These are phyloP conservation scores for Hibiscus tridactylites DNA, from an alignment of 345 rosid species.

Conservation along the genomic window DNA sequence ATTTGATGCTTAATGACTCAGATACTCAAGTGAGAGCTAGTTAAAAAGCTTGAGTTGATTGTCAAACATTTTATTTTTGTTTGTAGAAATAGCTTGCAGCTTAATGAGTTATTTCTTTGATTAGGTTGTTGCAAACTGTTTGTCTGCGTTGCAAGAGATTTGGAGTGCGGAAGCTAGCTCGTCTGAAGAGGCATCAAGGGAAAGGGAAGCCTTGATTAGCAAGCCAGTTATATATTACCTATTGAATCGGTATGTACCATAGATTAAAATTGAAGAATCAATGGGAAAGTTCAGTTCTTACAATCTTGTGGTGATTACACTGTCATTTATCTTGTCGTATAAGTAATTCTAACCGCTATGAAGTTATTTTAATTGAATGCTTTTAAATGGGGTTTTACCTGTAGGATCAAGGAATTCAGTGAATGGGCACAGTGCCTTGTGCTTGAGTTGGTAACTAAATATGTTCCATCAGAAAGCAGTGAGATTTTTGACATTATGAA, in stretches of 20 bases:
- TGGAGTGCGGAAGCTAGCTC: slow-evolving; percentile 82
- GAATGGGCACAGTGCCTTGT: slow-evolving; percentile 99
- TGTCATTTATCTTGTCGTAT: not conserved
- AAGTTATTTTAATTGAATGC: not conserved
- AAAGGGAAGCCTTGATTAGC: slow-evolving; percentile 74
- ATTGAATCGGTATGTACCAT: slow-evolving; percentile 58
- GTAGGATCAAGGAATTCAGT: slow-evolving; percentile 86
- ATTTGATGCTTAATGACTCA: slow-evolving; percentile 75
- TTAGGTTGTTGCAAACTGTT: slow-evolving; percentile 89
- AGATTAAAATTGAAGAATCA: slow-evolving; percentile 2
- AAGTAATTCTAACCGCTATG: not conserved
- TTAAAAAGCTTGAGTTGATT: not conserved
- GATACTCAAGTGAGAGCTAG: slow-evolving; percentile 64
- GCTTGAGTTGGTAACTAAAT: slow-evolving; percentile 84
- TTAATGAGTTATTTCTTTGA: slow-evolving; percentile 3
- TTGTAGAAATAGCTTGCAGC: slow-evolving; percentile 1
- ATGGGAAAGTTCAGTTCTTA: not conserved
- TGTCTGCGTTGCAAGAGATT: slow-evolving; percentile 86
- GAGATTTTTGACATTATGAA: slow-evolving; percentile 98
- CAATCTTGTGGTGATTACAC: not conserved
- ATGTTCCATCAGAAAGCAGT: slow-evolving; percentile 72
- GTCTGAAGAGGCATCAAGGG: slow-evolving; percentile 82
- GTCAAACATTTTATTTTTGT: not conserved
- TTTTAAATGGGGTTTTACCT: slow-evolving; percentile 11
- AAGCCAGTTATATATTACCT: slow-evolving; percentile 62